Conservation (phyloP, 805 yeast genomes). For the Cyberlindnera xishuangbannaensis region DNA sequence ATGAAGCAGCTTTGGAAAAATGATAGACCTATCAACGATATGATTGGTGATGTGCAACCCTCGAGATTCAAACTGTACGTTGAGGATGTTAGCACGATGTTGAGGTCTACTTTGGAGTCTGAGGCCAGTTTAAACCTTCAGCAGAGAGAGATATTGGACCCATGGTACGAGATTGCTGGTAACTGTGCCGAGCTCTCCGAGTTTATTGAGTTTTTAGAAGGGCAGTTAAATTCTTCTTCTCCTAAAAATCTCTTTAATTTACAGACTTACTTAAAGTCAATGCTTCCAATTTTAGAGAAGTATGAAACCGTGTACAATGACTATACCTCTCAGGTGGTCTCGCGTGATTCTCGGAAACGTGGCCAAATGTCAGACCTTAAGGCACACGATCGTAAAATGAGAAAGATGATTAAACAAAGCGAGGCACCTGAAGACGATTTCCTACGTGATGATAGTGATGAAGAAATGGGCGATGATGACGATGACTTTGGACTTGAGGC, state of each 20-base stretch:
- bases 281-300: slow-evolving; percentile 13
- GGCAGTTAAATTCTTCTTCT: slow-evolving; percentile 3
- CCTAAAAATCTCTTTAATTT: slow-evolving; percentile 9
- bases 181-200: slow-evolving; percentile 10
- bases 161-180: slow-evolving; percentile 25
- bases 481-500: slow-evolving; percentile 2
- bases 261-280: slow-evolving; percentile 9
- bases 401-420: slow-evolving; percentile 9
- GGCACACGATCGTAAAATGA: slow-evolving; percentile 14
- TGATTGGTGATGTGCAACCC: slow-evolving; percentile 13
- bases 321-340: slow-evolving; percentile 7
- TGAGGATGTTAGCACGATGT: slow-evolving; percentile 21
- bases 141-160: slow-evolving; percentile 9
- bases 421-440: slow-evolving; percentile 11
- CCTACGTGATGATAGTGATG: slow-evolving; percentile 14
- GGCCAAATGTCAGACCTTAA: slow-evolving; percentile 14
- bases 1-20: slow-evolving; percentile 5
- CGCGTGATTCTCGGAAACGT: slow-evolving; percentile 19
- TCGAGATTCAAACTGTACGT: slow-evolving; percentile 25
- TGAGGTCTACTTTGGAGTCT: slow-evolving; percentile 2
- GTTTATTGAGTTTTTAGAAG: slow-evolving; percentile 11
- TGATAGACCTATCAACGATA: slow-evolving; percentile 8
- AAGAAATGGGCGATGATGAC: slow-evolving; percentile 7
- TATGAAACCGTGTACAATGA: slow-evolving; percentile 15
- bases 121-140: slow-evolving; percentile 1